Evolutionary conservation across 169 alveolate genomes (phyloP).

Genomic region (Besnoitia besnoiti): DNA sequence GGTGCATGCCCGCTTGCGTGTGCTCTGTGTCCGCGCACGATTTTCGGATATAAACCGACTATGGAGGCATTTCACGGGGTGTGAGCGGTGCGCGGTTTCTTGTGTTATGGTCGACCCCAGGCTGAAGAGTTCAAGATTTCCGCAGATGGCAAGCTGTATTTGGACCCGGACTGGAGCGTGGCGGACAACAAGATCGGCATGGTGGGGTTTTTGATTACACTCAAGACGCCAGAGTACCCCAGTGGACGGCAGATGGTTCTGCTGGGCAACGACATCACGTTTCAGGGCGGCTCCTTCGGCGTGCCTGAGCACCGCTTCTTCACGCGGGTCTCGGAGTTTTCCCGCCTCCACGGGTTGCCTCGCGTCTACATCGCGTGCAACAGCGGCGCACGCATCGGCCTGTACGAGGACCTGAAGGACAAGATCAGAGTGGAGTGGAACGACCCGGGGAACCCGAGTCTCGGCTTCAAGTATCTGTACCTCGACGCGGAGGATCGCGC

Average conservation of each 20-base stretch:
- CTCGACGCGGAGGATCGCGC: conserved; percentile 76
- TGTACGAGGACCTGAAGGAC: conserved; percentile 78
- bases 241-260: conserved; percentile 82
- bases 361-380: conserved; percentile 83
- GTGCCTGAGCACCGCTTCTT: conserved; percentile 79
- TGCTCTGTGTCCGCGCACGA: no score
- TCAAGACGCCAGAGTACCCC: conserved; percentile 79
- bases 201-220: conserved; percentile 59
- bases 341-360: conserved; percentile 83
- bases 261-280: conserved; percentile 84
- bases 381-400: conserved; percentile 87
- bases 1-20: no score
- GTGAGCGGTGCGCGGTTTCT: no score
- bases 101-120: no score
- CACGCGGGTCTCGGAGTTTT: conserved; percentile 79
- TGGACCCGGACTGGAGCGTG: conserved; percentile 54
- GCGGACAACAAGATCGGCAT: conserved; percentile 66
- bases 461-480: conserved; percentile 81
- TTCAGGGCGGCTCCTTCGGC: conserved; percentile 83
- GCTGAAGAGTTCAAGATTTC: conserved; percentile 46
- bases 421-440: conserved; percentile 73
- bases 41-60: no score
- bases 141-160: conserved; percentile 50
- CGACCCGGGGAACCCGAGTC: conserved; percentile 77
- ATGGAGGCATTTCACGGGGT: no score